Percentiles rank a stretch among this genome's conserved stretches.
Evolutionary conservation across 2,329 filamentous ascomycete genomes (phyloP).

Genomic region (Torrubiellomyces zombiae): DNA sequence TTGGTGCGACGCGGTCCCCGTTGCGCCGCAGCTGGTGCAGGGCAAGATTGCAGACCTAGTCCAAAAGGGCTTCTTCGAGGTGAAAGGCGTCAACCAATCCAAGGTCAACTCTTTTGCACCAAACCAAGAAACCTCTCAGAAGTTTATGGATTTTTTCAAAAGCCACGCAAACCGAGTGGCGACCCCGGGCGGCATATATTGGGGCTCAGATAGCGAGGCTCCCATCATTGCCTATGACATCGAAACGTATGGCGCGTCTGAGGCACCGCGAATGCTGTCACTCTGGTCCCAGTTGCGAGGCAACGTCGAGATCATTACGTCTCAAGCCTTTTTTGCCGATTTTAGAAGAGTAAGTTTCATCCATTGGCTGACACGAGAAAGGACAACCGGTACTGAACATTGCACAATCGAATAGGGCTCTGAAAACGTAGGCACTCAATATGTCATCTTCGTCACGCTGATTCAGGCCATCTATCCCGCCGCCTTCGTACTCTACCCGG

Average conservation of each 20-base stretch:
- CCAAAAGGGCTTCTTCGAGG: constrained; percentile 3
- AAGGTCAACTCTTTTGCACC: constrained; percentile 2
- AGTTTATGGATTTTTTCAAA: constrained; percentile 4
- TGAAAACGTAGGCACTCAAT: constrained; percentile 33
- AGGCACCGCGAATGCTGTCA: constrained; percentile 4
- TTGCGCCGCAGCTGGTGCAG: constrained; percentile 11
- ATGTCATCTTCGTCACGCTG: constrained; percentile 54
- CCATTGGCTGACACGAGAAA: not conserved
- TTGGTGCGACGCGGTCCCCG: constrained; percentile 3
- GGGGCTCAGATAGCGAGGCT: constrained; percentile 3
- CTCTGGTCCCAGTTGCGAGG: constrained; percentile 9
- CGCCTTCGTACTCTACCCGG: constrained; percentile 64
- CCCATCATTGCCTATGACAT: constrained; percentile 6
- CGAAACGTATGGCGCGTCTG: constrained; percentile 1
- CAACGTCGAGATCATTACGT: constrained; percentile 25
- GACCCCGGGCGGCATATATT: constrained; percentile 4
- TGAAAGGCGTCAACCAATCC: too few species aligned
- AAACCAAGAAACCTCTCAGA: too few species aligned
- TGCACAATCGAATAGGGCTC: constrained; percentile 20
- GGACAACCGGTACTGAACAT: constrained; percentile 1
- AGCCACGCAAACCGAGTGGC: constrained; percentile 1
- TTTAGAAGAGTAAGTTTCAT: constrained; percentile 21
- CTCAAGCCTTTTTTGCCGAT: constrained; percentile 42
- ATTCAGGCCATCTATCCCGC: constrained; percentile 48
- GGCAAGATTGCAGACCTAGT: constrained; percentile 11